A percentile compares a stretch with the other conserved stretches of the same genome.
These are phyloP conservation scores for Kregervanrija pseudodelftensis DNA, from an alignment of 805 yeast genomes.

Conservation along the genomic window DNA sequence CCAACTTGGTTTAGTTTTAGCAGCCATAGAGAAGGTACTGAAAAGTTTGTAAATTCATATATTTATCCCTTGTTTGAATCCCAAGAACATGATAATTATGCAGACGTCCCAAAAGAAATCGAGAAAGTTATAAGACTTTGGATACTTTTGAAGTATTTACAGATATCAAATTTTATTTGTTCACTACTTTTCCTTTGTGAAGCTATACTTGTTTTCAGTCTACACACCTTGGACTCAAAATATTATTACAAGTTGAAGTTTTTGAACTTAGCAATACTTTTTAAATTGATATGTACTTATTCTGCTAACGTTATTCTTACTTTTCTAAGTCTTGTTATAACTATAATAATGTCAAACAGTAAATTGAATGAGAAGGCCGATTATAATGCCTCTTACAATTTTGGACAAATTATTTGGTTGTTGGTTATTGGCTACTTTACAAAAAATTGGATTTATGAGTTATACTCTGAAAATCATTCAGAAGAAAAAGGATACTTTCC, in stretches of 20 bases:
- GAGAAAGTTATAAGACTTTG: slow-evolving; percentile 3
- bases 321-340: not conserved
- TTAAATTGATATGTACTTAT: not conserved
- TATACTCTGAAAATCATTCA: too few species aligned
- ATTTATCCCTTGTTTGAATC: slow-evolving; percentile 9
- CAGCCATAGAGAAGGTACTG: not conserved
- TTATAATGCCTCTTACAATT: slow-evolving; percentile 1
- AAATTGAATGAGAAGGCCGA: slow-evolving; percentile 2
- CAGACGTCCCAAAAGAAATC: slow-evolving; percentile 2
- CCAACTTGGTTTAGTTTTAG: not conserved
- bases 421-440: not conserved
- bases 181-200: not conserved
- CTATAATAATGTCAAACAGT: not conserved
- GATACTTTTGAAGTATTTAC: slow-evolving; percentile 2
- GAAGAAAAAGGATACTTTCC: not conserved
- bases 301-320: not conserved
- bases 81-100: slow-evolving; percentile 1
- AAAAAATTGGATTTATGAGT: not conserved
- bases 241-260: not conserved
- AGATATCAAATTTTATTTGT: slow-evolving; percentile 2
- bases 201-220: not conserved
- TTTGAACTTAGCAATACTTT: not conserved
- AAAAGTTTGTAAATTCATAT: slow-evolving; percentile 6
- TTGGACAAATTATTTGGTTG: slow-evolving; percentile 1
- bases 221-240: not conserved